These are phyloP conservation scores for Fusarium torulosum DNA, from an alignment of 2,329 filamentous ascomycete genomes.

Conservation along the genomic window DNA sequence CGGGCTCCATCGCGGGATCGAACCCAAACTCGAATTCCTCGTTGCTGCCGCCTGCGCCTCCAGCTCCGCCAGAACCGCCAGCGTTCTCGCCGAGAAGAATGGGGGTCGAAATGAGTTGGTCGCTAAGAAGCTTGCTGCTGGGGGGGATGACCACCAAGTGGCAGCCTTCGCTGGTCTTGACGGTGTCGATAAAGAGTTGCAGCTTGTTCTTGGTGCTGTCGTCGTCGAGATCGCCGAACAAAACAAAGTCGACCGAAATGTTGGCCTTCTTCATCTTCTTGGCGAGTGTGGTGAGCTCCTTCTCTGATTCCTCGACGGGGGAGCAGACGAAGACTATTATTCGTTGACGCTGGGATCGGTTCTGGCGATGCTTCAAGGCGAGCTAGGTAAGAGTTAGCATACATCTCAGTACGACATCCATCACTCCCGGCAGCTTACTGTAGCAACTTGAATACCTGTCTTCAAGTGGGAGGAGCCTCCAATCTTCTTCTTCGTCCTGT, in stretches of 20 bases:
- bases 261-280: slow-evolving; percentile 99
- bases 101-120: slow-evolving; percentile 88
- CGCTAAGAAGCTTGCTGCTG: slow-evolving; percentile 90
- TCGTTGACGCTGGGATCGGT: slow-evolving; percentile 95
- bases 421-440: slow-evolving; percentile 69
- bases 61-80: slow-evolving; percentile 65
- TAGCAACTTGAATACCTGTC: slow-evolving; percentile 94
- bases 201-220: slow-evolving; percentile 93
- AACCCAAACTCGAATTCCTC: slow-evolving; percentile 82
- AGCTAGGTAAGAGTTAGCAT: slow-evolving; percentile 68
- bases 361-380: slow-evolving; percentile 96
- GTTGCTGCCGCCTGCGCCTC: slow-evolving; percentile 70
- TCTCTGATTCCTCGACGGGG: slow-evolving; percentile 88
- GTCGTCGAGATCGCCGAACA: slow-evolving; percentile 93
- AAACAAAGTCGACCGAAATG: slow-evolving; percentile 92
- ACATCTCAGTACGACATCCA: neutral
- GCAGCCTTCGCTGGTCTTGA: slow-evolving; percentile 92
- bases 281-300: slow-evolving; percentile 86
- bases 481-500: slow-evolving; percentile 91
- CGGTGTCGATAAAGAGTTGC: slow-evolving; percentile 90
- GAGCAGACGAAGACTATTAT: slow-evolving; percentile 98
- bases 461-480: slow-evolving; percentile 88
- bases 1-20: slow-evolving; percentile 91
- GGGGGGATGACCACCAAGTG: slow-evolving; percentile 92
- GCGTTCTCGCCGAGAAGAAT: slow-evolving; percentile 88